phyloP scores from a whole-genome alignment of 257 asterid species.

The Solanum pinnatisectum region DNA sequence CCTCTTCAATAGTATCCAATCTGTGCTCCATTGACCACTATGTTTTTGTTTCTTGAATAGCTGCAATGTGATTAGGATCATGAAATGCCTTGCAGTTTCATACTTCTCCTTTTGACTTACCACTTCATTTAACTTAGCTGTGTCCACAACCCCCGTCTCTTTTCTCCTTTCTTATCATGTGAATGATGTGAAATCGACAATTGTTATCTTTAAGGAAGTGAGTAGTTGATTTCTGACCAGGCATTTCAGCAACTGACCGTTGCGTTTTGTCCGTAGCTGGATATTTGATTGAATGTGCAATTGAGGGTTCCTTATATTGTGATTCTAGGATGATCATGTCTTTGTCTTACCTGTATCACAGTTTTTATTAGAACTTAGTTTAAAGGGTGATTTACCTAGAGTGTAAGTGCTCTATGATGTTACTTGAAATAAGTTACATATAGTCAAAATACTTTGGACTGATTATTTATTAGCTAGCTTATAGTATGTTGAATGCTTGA shows the following conservation, averaged over 20 bases:
- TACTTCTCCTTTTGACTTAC: background rate
- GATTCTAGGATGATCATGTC: background rate
- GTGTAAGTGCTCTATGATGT: background rate
- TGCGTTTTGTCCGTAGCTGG: background rate
- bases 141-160: background rate
- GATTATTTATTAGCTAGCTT: background rate
- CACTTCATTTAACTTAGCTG: background rate
- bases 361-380: background rate
- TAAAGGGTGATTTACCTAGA: background rate
- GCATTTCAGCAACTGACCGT: background rate
- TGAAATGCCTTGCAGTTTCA: background rate
- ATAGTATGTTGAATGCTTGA: background rate
- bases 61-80: background rate
- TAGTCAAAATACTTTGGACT: background rate
- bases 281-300: background rate
- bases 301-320: background rate
- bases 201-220: background rate
- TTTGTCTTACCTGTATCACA: background rate
- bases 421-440: background rate
- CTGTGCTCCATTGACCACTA: background rate
- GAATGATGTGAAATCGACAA: background rate
- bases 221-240: background rate
- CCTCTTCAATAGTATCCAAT: background rate
- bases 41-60: background rate
- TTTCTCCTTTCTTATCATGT: background rate